Percentiles rank a stretch among this genome's conserved stretches.
These are phyloP conservation scores for Panaeolus cyanescens DNA, from an alignment of 768 basidiomycete species.

Conservation along the genomic window DNA sequence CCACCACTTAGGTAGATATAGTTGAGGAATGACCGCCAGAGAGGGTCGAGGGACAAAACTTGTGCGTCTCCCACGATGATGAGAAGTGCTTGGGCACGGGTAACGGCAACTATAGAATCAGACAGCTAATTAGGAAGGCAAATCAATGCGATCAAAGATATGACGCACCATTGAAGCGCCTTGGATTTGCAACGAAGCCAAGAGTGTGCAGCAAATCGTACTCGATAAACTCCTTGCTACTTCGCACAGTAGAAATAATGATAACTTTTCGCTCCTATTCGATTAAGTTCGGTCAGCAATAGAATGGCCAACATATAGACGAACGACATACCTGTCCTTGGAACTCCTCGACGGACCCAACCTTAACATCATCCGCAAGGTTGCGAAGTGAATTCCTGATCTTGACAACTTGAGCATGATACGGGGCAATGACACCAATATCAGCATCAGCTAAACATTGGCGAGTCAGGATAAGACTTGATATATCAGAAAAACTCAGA, in stretches of 20 bases:
- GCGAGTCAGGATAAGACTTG: neutral
- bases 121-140: neutral
- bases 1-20: constrained; percentile 55
- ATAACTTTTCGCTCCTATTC: constrained; percentile 55
- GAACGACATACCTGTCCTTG: constrained; percentile 52
- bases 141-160: neutral
- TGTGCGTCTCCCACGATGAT: constrained; percentile 61
- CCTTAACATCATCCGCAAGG: constrained; percentile 47
- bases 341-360: constrained; percentile 69
- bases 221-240: constrained; percentile 52
- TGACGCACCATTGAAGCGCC: constrained; percentile 58
- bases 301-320: neutral
- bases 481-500: neutral
- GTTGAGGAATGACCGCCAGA: constrained; percentile 64
- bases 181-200: constrained; percentile 59
- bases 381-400: constrained; percentile 39
- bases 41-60: constrained; percentile 60
- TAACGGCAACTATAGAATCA: constrained; percentile 51
- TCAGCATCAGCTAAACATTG: constrained; percentile 42
- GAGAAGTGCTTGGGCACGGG: constrained; percentile 60
- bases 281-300: neutral
- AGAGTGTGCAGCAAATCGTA: constrained; percentile 58
- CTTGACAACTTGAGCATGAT: constrained; percentile 59
- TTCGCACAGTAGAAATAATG: constrained; percentile 60
- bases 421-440: constrained; percentile 65